Evolutionary conservation across 306 rosid genomes (phyloP), one percentile per base, ranked within the genome.

Genomic region (Heteromeles arbutifolia): DNA sequence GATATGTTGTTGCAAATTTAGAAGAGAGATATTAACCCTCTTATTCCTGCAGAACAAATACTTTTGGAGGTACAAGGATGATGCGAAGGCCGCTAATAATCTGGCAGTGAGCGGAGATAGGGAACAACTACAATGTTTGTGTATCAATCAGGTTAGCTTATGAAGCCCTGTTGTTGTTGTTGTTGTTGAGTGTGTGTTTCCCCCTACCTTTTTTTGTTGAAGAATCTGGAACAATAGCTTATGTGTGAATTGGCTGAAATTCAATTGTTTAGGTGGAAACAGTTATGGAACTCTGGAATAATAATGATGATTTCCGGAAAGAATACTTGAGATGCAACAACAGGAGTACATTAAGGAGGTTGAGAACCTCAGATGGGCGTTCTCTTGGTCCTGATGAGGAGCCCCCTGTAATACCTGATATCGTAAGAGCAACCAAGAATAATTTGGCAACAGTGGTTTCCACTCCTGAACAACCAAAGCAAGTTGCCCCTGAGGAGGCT

Each of bases 311-410:
- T 81, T 93, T 93, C 84, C 84, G 95, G 79, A 88, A 73, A 80
- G 84, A 90, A 69, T 93, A 93, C 68, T 34, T 81, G 19, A 89
- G 83, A 80, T 83, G 91, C 88, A 90, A 93, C 89, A 89, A 82
- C 73, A 89, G 96, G 84, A 90, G 94, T 81, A 93, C 91, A 62
- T 24, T 93, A 67, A 83, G 90, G 90, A 90, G 98, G 84, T 79
- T 93, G 83, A 84, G 85, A 84, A 93, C 98, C 32, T 72, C 72
- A 31, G 98, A 90, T 81, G 98, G 98, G 70, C 89, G 96, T 31
- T 74, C 88, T 17, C 94, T 90, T 63, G 89, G 91, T 74, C 96
- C 94, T n/a, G 90, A 86, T 70, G 98, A 93, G 84, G 92, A 85
- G 77, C 90, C 89, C n/a, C 94, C 92, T 64, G 75, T 81, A 59